These are phyloP conservation scores for Enteropsectra breve DNA, from an alignment of 371 early-diverging fungal species.

Conservation along the genomic window DNA sequence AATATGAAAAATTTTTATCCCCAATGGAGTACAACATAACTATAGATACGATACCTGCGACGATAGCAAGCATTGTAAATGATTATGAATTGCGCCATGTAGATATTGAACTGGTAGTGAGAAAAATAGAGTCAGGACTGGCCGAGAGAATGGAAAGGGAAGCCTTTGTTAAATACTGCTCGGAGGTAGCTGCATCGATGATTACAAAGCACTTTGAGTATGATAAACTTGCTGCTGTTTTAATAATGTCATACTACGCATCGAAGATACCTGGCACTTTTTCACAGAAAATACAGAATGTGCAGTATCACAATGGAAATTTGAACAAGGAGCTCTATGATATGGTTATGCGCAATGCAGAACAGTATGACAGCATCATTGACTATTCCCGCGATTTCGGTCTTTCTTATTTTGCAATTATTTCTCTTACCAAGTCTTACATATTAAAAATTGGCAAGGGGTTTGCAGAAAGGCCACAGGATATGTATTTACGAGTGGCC, in stretches of 20 bases:
- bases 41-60: background rate
- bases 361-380: slow-evolving; percentile 74
- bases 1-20: background rate
- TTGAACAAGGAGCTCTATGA: slow-evolving; percentile 70
- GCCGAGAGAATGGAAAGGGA: slow-evolving; percentile 30
- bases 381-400: slow-evolving; percentile 84
- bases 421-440: slow-evolving; percentile 88
- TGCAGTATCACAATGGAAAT: slow-evolving; percentile 74
- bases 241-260: slow-evolving; percentile 87
- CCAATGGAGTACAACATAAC: background rate
- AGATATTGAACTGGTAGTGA: slow-evolving; percentile 1
- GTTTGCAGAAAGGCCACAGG: slow-evolving; percentile 87
- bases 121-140: slow-evolving; percentile 28
- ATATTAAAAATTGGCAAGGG: slow-evolving; percentile 71
- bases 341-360: slow-evolving; percentile 67
- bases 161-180: slow-evolving; percentile 19
- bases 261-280: slow-evolving; percentile 84
- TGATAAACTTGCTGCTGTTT: slow-evolving; percentile 84
- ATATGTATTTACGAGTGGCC: slow-evolving; percentile 93
- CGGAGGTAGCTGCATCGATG: slow-evolving; percentile 51
- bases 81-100: background rate
- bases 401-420: slow-evolving; percentile 94
- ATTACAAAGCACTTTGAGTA: slow-evolving; percentile 90
- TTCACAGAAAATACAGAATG: slow-evolving; percentile 72
- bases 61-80: background rate